Evolutionary conservation across 192 early-diverging fungal species (phyloP).

Genomic region (Backusella parvicylindrica): DNA sequence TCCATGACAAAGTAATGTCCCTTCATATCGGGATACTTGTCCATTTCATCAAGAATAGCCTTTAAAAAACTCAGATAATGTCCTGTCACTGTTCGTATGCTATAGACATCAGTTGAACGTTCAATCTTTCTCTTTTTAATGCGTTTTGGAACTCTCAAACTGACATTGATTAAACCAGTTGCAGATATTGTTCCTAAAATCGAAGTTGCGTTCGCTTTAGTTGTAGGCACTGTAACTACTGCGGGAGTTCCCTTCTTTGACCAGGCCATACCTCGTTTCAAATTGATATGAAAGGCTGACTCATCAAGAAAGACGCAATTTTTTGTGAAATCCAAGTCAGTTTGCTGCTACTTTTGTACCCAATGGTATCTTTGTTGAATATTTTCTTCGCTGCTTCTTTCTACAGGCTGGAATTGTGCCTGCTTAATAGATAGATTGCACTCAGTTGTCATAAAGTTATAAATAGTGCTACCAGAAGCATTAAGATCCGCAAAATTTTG

Average conservation of each 20-base stretch:
- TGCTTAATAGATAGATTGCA: no score
- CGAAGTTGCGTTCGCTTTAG: neutral
- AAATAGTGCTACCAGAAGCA: slow-evolving; percentile 10
- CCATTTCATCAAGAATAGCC: no score
- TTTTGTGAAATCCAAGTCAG: slow-evolving; percentile 1
- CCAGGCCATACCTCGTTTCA: slow-evolving; percentile 7
- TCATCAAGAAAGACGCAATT: slow-evolving; percentile 6
- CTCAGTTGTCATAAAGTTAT: slow-evolving; percentile 12
- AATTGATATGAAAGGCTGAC: no score
- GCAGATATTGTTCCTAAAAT: slow-evolving; percentile 17
- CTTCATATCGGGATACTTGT: no score
- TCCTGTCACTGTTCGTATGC: no score
- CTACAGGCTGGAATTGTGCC: no score
- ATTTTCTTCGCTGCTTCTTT: slow-evolving; percentile 15
- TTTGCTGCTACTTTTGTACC: slow-evolving; percentile 8
- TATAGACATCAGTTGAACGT: no score
- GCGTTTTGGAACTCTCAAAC: slow-evolving; percentile 3
- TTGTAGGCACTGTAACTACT: no score
- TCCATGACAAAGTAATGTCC: no score
- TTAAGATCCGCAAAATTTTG: slow-evolving; percentile 8
- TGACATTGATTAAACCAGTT: no score
- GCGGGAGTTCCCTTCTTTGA: slow-evolving; percentile 15
- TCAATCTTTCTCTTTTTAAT: no score
- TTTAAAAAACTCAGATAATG: no score
- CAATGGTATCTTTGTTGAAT: slow-evolving; percentile 8